A percentile compares a stretch with the other conserved stretches of the same genome.
These are phyloP conservation scores for Drechslerella stenobrocha DNA, from an alignment of 2,329 filamentous ascomycete species.

Conservation along the genomic window DNA sequence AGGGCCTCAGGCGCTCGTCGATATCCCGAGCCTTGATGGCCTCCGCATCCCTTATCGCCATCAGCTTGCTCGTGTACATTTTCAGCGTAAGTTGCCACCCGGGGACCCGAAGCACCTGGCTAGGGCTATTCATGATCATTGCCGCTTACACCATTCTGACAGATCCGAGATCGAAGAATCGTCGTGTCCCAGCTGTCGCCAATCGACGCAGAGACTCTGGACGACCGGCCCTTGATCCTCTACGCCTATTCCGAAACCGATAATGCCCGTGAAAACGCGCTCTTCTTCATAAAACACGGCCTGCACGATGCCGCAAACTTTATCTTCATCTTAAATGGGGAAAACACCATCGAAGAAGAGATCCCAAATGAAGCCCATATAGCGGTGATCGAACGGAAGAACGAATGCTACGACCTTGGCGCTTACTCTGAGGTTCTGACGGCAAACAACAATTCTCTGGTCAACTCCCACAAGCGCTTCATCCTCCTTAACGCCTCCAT, in stretches of 20 bases:
- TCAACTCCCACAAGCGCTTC: neutral
- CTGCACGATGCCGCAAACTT: constrained; percentile 56
- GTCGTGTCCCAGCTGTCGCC: neutral
- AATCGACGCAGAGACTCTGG: neutral
- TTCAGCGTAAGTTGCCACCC: neutral
- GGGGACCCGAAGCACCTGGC: neutral
- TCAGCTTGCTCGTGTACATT: neutral
- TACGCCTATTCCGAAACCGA: constrained; percentile 56
- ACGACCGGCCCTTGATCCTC: constrained; percentile 51
- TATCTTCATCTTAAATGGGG: constrained; percentile 56
- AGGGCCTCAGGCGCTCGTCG: neutral
- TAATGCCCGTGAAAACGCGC: constrained; percentile 54
- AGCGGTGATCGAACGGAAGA: constrained; percentile 53
- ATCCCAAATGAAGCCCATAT: constrained; percentile 54
- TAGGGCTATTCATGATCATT: neutral
- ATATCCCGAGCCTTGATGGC: neutral
- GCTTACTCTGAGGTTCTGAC: constrained; percentile 53
- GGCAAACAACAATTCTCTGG: neutral
- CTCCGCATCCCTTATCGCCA: neutral
- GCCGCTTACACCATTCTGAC: neutral
- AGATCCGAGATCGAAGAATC: too few relatives aligned
- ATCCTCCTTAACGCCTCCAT: constrained; percentile 1
- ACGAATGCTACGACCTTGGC: constrained; percentile 56
- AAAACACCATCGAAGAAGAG: constrained; percentile 51
- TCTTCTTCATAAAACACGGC: constrained; percentile 56